Percentiles rank a stretch among this genome's conserved stretches.
phyloP scores from a whole-genome alignment of 2,329 filamentous ascomycete genomes.

The Periconia digitata region DNA sequence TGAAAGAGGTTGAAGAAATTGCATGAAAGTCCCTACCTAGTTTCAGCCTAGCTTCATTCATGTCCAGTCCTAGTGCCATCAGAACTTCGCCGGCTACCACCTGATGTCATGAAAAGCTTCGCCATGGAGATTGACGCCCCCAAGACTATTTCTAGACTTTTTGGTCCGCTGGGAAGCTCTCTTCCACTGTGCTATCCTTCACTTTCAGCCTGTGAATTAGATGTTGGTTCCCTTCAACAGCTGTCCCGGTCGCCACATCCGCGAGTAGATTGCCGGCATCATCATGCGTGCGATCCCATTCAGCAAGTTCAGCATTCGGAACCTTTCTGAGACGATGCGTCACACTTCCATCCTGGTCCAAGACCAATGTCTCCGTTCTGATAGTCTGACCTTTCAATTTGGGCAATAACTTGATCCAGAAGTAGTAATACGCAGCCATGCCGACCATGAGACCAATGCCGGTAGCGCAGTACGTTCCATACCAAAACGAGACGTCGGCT shows the following conservation, averaged over 20 bases:
- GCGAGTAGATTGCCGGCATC: constrained; percentile 25
- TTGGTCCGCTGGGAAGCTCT: neutral
- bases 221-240: constrained; percentile 7
- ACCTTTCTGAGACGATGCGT: constrained; percentile 28
- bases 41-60: too few relatives aligned
- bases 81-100: too few relatives aligned
- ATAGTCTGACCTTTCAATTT: constrained; percentile 24
- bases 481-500: constrained; percentile 72
- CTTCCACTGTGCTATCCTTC: neutral
- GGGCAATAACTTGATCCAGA: constrained; percentile 32
- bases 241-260: constrained; percentile 2
- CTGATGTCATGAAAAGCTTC: too few relatives aligned
- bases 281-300: constrained; percentile 36
- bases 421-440: constrained; percentile 25
- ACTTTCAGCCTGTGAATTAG: constrained; percentile 18
- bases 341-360: constrained; percentile 29
- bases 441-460: constrained; percentile 53
- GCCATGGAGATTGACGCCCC: too few relatives aligned
- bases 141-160: neutral
- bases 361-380: constrained; percentile 27
- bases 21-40: too few relatives aligned
- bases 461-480: constrained; percentile 67
- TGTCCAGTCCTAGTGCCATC: too few relatives aligned
- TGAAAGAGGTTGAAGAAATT: too few relatives aligned
- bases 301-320: constrained; percentile 23